Evolutionary conservation across 768 basidiomycete species (phyloP).

Genomic region (Bullera alba): DNA sequence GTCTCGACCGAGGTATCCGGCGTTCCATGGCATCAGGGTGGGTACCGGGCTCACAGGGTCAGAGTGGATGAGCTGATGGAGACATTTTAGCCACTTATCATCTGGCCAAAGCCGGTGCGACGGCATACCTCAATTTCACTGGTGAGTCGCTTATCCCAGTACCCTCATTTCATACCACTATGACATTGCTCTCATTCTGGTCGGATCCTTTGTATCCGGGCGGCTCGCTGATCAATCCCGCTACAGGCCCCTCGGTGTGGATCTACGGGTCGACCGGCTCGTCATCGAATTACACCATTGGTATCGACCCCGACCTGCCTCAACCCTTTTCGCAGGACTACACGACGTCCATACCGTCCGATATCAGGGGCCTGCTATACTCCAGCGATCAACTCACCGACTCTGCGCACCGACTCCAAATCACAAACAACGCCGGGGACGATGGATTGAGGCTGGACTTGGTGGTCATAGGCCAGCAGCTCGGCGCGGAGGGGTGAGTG

Average conservation of each 20-base stretch:
- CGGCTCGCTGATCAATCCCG: no score
- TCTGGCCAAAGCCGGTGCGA: conserved; percentile 30
- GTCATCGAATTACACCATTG: conserved; percentile 22
- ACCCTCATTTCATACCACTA: neutral
- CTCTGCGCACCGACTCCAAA: conserved; percentile 22
- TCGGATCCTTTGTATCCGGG: no score
- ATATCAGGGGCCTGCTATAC: conserved; percentile 19
- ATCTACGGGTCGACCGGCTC: conserved; percentile 36
- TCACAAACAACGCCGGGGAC: conserved; percentile 26
- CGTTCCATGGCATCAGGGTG: conserved; percentile 41
- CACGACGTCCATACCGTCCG: conserved; percentile 5
- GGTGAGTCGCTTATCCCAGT: no score
- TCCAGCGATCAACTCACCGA: conserved; percentile 13
- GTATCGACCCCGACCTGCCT: conserved; percentile 19
- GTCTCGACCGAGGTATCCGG: conserved; percentile 23
- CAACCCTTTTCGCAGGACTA: conserved; percentile 14
- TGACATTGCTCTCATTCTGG: neutral
- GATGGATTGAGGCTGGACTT: conserved; percentile 31
- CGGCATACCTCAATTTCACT: conserved; percentile 41
- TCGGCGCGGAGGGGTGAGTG: conserved; percentile 33
- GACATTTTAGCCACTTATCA: conserved; percentile 39
- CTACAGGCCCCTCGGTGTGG: conserved; percentile 29
- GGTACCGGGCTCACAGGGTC: neutral
- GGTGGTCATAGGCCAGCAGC: conserved; percentile 23
- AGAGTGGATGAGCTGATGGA: neutral